These are phyloP conservation scores for Knoxdaviesia proteae DNA, from an alignment of 2,329 filamentous ascomycete species.

Conservation along the genomic window DNA sequence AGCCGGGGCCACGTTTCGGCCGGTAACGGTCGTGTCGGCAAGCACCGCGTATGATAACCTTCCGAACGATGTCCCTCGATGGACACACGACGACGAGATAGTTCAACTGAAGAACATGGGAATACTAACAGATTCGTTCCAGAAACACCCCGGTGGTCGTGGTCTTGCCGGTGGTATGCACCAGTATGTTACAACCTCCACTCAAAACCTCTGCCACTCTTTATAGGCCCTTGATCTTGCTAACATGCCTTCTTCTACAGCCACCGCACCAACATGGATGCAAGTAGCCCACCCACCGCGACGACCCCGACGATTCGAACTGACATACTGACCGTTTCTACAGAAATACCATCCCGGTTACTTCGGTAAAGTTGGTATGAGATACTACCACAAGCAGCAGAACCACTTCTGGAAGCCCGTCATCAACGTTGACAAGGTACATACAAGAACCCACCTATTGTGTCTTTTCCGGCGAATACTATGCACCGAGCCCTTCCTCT, in stretches of 20 bases:
- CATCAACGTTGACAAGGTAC: conserved; percentile 96
- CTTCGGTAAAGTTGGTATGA: conserved; percentile 94
- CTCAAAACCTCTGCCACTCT: too few species aligned
- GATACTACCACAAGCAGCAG: conserved; percentile 88
- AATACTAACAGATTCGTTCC: conserved; percentile 3
- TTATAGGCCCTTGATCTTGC: background rate
- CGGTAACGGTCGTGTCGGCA: conserved; percentile 95
- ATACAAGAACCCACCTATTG: conserved; percentile 5
- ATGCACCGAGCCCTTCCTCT: too few species aligned
- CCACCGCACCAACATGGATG: conserved; percentile 32
- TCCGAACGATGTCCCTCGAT: background rate
- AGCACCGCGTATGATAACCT: conserved; percentile 44
- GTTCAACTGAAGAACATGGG: background rate
- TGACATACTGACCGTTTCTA: conserved; percentile 1
- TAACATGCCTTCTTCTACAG: background rate
- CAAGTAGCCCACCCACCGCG: conserved; percentile 32
- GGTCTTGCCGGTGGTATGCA: conserved; percentile 96
- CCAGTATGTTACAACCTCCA: conserved; percentile 25
- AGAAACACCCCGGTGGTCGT: conserved; percentile 67
- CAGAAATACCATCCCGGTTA: conserved; percentile 87
- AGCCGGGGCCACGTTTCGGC: conserved; percentile 95
- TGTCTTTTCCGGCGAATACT: too few species aligned
- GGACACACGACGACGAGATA: background rate
- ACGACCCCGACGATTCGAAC: conserved; percentile 24
- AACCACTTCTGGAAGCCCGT: conserved; percentile 98